These are phyloP conservation scores for Micractinium conductrix DNA, from an alignment of 139 green algal species.

Conservation along the genomic window DNA sequence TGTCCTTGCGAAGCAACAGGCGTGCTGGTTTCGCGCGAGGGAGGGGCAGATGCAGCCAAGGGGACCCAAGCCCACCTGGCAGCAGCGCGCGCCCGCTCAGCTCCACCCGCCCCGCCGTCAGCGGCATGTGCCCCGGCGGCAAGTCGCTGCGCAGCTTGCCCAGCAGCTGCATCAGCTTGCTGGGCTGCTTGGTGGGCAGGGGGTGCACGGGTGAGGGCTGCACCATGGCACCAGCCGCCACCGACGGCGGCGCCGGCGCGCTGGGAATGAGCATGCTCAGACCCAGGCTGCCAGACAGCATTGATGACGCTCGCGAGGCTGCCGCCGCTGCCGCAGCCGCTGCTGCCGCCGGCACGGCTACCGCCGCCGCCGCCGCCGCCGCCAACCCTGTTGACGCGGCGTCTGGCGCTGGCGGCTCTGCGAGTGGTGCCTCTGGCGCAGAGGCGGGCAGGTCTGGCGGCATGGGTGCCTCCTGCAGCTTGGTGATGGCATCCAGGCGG, in stretches of 20 bases:
- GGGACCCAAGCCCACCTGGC: too few species aligned
- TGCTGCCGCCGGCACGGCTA: background rate
- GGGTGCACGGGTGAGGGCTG: background rate
- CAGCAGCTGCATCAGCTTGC: conserved; percentile 29
- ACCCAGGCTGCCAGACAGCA: background rate
- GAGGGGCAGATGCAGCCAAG: too few species aligned
- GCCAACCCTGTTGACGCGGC: background rate
- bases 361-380: background rate
- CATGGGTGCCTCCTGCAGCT: conserved; percentile 29
- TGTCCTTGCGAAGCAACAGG: too few species aligned
- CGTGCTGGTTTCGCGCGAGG: too few species aligned
- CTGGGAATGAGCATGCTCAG: background rate
- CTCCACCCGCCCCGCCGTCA: conserved; percentile 31
- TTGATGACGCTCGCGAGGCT: background rate
- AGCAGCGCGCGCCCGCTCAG: conserved; percentile 68
- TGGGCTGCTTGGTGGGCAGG: conserved; percentile 10
- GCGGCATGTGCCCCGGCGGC: conserved; percentile 1
- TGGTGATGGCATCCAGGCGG: background rate
- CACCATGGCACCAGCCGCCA: background rate
- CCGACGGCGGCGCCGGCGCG: background rate
- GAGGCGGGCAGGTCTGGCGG: background rate
- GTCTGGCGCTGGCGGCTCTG: background rate
- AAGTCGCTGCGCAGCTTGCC: conserved; percentile 26
- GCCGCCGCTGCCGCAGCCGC: background rate
- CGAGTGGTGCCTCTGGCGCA: background rate